These are phyloP conservation scores for Kluyveromyces marxianus DNA, from an alignment of 1,139 yeast genomes.

Conservation along the genomic window DNA sequence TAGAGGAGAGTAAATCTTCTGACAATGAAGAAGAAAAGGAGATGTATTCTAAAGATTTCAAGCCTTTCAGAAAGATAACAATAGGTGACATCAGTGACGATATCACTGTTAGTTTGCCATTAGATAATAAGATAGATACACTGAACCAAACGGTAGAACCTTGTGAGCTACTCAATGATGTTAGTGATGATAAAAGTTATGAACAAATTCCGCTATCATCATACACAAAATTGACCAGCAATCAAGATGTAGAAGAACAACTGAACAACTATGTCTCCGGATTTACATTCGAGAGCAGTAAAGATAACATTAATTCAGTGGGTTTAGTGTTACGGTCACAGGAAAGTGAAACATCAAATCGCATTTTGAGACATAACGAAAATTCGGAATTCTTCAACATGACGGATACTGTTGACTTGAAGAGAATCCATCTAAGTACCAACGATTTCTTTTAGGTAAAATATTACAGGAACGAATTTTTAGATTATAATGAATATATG, in stretches of 20 bases:
- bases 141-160: not conserved
- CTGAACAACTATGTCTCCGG: slow-evolving; percentile 7
- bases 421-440: slow-evolving; percentile 1
- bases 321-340: not conserved
- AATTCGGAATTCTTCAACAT: slow-evolving; percentile 1
- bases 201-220: not conserved
- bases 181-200: not conserved
- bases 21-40: not conserved
- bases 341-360: not conserved
- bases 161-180: not conserved
- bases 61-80: not conserved
- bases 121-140: not conserved
- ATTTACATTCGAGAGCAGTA: slow-evolving; percentile 4
- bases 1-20: not conserved
- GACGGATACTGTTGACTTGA: slow-evolving; percentile 1
- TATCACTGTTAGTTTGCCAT: not conserved
- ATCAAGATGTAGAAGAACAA: slow-evolving; percentile 4
- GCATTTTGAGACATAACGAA: not conserved
- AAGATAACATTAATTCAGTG: not conserved
- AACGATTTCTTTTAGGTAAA: slow-evolving; percentile 1
- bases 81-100: slow-evolving; percentile 1
- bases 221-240: not conserved
- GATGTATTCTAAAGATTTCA: not conserved
- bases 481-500: no score
- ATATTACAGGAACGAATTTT: not conserved